Evolutionary conservation across 441 rosid genomes (phyloP).

Genomic region (Arabidopsis hybrid): DNA sequence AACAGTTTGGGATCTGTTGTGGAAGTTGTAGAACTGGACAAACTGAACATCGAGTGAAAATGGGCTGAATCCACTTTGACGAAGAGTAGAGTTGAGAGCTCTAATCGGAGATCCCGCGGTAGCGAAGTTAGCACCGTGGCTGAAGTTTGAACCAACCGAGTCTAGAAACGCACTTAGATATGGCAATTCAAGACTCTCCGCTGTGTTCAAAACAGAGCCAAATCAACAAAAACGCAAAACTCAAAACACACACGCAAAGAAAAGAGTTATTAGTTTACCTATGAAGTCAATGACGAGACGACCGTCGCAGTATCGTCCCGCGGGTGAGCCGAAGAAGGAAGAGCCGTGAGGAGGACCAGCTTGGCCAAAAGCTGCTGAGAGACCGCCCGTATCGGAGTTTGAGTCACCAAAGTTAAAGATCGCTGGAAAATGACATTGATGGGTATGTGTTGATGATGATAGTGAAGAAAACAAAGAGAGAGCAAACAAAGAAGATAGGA

Average conservation of each 20-base stretch:
- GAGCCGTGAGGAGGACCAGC: constrained; percentile 60
- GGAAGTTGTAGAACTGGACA: constrained; percentile 60
- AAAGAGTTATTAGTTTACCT: constrained; percentile 45
- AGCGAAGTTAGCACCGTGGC: constrained; percentile 80
- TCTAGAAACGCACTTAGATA: constrained; percentile 73
- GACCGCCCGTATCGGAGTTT: constrained; percentile 73
- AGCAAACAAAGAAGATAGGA: constrained; percentile 21
- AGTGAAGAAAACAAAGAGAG: constrained; percentile 36
- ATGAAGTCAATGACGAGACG: constrained; percentile 65
- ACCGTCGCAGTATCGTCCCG: constrained; percentile 67
- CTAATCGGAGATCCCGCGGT: constrained; percentile 80
- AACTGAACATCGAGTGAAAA: constrained; percentile 70
- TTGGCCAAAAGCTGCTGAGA: constrained; percentile 65
- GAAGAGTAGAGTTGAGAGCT: constrained; percentile 67
- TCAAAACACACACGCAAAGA: no score
- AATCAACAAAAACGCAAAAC: constrained; percentile 16
- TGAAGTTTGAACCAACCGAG: constrained; percentile 69
- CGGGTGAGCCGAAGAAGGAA: constrained; percentile 60
- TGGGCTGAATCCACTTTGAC: constrained; percentile 73
- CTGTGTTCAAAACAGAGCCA: constrained; percentile 40
- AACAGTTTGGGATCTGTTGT: constrained; percentile 58
- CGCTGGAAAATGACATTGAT: constrained; percentile 54
- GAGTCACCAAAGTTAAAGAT: constrained; percentile 74
- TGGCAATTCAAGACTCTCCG: constrained; percentile 59
- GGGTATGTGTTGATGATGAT: constrained; percentile 27